Percentiles rank a stretch among this genome's conserved stretches.
phyloP scores from a whole-genome alignment of 306 rosid species.

The Astragalus membranaceus region DNA sequence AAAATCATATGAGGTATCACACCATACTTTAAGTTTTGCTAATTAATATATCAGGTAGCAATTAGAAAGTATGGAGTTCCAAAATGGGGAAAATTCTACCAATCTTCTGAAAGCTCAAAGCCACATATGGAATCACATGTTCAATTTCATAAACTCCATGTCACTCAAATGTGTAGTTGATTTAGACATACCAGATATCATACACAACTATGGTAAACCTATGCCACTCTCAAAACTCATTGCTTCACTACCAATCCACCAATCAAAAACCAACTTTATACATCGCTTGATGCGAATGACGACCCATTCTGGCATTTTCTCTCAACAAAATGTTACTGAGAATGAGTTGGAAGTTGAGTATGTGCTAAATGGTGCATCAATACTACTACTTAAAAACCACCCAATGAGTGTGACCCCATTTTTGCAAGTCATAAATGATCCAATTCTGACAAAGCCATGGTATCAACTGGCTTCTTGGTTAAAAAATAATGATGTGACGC shows the following conservation, averaged over 20 bases:
- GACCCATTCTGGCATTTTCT: slow-evolving; percentile 11
- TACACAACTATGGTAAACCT: slow-evolving; percentile 21
- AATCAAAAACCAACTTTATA: neutral
- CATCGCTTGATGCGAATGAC: slow-evolving; percentile 20
- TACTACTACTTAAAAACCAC: neutral
- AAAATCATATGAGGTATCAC: neutral
- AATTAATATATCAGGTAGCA: neutral
- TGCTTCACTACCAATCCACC: slow-evolving; percentile 12
- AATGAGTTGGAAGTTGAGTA: neutral
- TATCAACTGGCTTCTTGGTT: slow-evolving; percentile 11
- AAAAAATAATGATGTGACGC: neutral
- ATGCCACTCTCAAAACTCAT: slow-evolving; percentile 9
- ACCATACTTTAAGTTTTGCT: neutral
- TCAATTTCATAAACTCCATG: slow-evolving; percentile 25
- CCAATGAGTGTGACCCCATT: neutral
- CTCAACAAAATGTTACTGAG: neutral
- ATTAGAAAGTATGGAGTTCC: neutral
- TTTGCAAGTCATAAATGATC: neutral
- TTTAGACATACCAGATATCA: slow-evolving; percentile 22
- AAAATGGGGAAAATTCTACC: neutral
- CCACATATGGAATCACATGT: slow-evolving; percentile 6
- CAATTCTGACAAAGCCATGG: neutral
- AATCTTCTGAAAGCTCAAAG: slow-evolving; percentile 16
- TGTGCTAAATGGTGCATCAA: neutral
- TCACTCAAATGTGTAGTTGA: slow-evolving; percentile 20